phyloP scores from a whole-genome alignment of 73 alveolate genomes.

The Paramecium caudatum region DNA sequence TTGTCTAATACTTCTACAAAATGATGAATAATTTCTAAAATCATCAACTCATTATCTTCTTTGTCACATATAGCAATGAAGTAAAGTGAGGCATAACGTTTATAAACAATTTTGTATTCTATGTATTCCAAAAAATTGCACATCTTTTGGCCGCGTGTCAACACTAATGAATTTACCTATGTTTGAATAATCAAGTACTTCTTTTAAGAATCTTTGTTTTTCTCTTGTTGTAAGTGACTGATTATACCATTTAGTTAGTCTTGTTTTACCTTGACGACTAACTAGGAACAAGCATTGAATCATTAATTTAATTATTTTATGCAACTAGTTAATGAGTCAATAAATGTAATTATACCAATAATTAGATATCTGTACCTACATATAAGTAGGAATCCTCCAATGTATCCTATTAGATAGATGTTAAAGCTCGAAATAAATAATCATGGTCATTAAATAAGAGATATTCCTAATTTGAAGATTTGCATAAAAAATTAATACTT shows the following conservation, averaged over 20 bases:
- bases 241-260: slow-evolving; percentile 76
- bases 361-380: slow-evolving; percentile 17
- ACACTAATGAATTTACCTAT: slow-evolving; percentile 73
- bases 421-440: slow-evolving; percentile 58
- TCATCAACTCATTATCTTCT: slow-evolving; percentile 97
- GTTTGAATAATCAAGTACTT: slow-evolving; percentile 30
- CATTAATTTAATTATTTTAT: slow-evolving; percentile 42
- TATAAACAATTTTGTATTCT: slow-evolving; percentile 77
- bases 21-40: slow-evolving; percentile 94
- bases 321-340: slow-evolving; percentile 32
- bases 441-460: slow-evolving; percentile 70
- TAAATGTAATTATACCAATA: slow-evolving; percentile 14
- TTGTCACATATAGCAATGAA: slow-evolving; percentile 97
- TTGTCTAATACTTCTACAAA: slow-evolving; percentile 96
- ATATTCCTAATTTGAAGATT: slow-evolving; percentile 73
- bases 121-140: slow-evolving; percentile 76
- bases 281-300: slow-evolving; percentile 73
- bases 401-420: slow-evolving; percentile 36
- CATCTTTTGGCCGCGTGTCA: slow-evolving; percentile 72
- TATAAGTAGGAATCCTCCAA: slow-evolving; percentile 29
- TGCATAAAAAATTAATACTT: slow-evolving; percentile 62
- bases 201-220: slow-evolving; percentile 68
- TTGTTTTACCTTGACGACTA: slow-evolving; percentile 75
- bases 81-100: slow-evolving; percentile 97
- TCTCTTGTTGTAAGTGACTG: slow-evolving; percentile 74